Base-by-base conservation (phyloP, 2,329 filamentous ascomycete species). In the Diaporthe aspalathi region DNA sequence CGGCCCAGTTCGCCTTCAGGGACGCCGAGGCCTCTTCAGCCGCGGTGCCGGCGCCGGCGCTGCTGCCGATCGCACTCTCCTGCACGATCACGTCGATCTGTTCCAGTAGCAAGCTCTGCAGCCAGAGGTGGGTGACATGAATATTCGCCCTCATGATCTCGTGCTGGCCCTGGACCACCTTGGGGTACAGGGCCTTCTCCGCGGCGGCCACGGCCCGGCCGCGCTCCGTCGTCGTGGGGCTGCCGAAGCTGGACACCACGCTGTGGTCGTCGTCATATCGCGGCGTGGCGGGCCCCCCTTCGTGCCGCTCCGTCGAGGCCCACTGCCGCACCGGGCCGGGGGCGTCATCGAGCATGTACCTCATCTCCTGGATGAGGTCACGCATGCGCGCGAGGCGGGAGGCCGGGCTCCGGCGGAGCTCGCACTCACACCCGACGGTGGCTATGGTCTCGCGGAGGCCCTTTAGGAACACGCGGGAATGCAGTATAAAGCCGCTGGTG, bases 81-180 rank as follows among this genome's bases (percentile, higher is more conserved):
- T 76, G 75, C 2, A 77, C 29, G 11, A 76, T 60, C 5, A 74
- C 66, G 17, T 81, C 80, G 5, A 82, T 72, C 63, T 80, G 79
- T 45, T 82, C 81, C 1, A 80, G 73, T 0, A 81, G 73, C 7
- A 78, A 74, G 49, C 77, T 81, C 72, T 82, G 81, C 8, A 81
- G 75, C 80, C 80, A 82, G 1, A 82, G 72, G 68, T 82, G 81
- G 0, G 80, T 82, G 9, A 79, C 78, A 47, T 82, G 80, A 0
- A 82, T 72, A 27, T 82, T 81, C 0, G 78, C 79, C 5, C 81
- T 72, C 70, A 80, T 78, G 1, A 79, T 74, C 57, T 78, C 75
- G 24, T 71, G 69, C 54, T 76, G 77, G 0, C 71, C 74, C 8
- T 70, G 71, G 0, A 71, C 27, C 11, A 74, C 40, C 43, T 47